Evolutionary conservation across 306 rosid species (phyloP).

Genomic region (Prunus mongolica): DNA sequence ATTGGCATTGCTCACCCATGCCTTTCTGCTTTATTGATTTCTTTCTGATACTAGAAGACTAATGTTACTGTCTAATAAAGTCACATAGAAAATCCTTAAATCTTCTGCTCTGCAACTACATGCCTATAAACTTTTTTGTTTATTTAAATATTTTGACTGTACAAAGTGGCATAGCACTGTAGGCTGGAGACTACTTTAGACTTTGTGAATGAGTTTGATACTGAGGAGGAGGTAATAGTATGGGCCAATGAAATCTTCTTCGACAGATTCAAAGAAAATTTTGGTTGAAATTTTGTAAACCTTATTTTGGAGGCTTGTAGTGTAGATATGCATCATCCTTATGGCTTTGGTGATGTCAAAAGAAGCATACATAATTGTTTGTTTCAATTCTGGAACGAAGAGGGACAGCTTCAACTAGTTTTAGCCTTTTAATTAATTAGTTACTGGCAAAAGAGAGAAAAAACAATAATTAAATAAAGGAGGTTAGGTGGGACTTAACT

Average conservation of each 20-base stretch:
- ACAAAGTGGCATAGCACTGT: slow-evolving; percentile 32
- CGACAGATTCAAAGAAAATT: too few relatives aligned
- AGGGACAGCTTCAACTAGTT: too few relatives aligned
- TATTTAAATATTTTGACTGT: background rate
- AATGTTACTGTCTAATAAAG: too few relatives aligned
- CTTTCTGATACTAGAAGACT: background rate
- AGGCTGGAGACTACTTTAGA: slow-evolving; percentile 25
- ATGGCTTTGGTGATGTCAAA: slow-evolving; percentile 37
- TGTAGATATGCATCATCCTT: slow-evolving; percentile 9
- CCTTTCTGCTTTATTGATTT: background rate
- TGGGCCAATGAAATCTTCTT: slow-evolving; percentile 6
- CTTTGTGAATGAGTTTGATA: slow-evolving; percentile 9
- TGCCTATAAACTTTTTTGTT: background rate
- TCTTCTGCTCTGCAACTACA: too few relatives aligned
- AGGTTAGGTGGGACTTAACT: too few relatives aligned
- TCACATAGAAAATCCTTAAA: background rate
- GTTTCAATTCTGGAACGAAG: too few relatives aligned
- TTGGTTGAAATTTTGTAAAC: background rate
- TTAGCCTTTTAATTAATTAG: too few relatives aligned
- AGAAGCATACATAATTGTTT: background rate
- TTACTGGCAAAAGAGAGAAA: too few relatives aligned
- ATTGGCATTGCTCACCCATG: slow-evolving; percentile 26
- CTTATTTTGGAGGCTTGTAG: background rate
- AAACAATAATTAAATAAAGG: too few relatives aligned
- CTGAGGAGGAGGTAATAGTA: background rate